Percentiles rank a stretch among this genome's conserved stretches.
Evolutionary conservation across 1,284 basidiomycete species (phyloP).

Genomic region (Tilletia walkeri): DNA sequence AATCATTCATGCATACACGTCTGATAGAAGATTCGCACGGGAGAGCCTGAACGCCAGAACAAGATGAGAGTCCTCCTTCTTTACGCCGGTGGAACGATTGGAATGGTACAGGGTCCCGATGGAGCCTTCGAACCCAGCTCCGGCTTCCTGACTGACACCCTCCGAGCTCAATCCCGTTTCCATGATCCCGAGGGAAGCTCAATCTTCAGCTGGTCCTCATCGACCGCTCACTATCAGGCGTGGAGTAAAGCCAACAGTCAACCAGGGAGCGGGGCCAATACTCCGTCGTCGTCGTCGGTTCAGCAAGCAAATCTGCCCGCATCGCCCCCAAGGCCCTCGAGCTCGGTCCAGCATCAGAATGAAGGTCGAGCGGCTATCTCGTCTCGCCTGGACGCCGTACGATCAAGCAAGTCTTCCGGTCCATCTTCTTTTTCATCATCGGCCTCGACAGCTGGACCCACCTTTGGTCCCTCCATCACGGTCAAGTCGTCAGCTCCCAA

Average conservation of each 20-base stretch:
- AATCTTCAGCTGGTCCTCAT: slow-evolving; percentile 50
- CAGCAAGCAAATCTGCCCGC: not conserved
- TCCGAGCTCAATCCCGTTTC: slow-evolving; percentile 75
- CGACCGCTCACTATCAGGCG: slow-evolving; percentile 46
- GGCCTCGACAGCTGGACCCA: not conserved
- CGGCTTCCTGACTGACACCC: slow-evolving; percentile 72
- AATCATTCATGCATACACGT: too few species aligned
- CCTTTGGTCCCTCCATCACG: slow-evolving; percentile 10
- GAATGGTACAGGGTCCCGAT: slow-evolving; percentile 57
- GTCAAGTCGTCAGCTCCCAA: slow-evolving; percentile 39
- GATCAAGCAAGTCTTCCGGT: not conserved
- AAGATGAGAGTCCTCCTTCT: not conserved
- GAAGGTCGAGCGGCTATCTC: not conserved
- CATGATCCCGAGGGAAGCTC: slow-evolving; percentile 66
- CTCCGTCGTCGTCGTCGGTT: not conserved
- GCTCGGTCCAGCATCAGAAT: not conserved
- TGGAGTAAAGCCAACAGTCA: slow-evolving; percentile 20
- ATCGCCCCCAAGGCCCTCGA: not conserved
- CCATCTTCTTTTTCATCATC: not conserved
- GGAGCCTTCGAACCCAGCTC: slow-evolving; percentile 80
- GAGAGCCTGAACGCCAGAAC: too few species aligned
- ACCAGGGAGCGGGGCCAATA: not conserved
- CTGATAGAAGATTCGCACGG: too few species aligned
- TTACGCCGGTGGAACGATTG: slow-evolving; percentile 65
- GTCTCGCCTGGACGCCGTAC: too few species aligned